phyloP scores from a whole-genome alignment of 306 rosid genomes.

The Purshia tridentata region DNA sequence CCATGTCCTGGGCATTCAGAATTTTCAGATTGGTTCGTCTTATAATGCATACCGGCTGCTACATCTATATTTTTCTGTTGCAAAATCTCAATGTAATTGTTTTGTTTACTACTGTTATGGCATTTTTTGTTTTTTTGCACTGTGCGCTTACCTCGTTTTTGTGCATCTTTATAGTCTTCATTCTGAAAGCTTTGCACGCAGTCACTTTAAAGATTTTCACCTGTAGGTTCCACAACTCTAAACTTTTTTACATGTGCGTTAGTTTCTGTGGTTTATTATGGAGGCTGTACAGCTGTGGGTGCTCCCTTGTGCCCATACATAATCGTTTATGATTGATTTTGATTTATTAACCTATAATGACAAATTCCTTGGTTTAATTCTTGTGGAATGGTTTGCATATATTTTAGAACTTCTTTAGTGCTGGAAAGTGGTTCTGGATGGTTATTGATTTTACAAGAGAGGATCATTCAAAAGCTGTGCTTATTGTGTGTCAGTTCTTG shows the following conservation, averaged over 20 bases:
- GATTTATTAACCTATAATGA: background rate
- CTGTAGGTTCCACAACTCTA: background rate
- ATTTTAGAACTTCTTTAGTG: background rate
- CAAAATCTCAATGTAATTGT: constrained; percentile 35
- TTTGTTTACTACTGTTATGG: background rate
- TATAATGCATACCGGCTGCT: constrained; percentile 38
- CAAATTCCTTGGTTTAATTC: background rate
- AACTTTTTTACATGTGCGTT: background rate
- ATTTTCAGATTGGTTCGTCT: constrained; percentile 37
- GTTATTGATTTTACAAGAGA: background rate
- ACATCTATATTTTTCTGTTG: constrained; percentile 20
- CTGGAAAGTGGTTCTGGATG: background rate
- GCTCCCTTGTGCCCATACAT: background rate
- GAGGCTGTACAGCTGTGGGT: background rate
- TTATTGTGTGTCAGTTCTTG: background rate
- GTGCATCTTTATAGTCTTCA: background rate
- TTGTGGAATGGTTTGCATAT: background rate
- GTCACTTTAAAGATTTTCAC: constrained; percentile 3
- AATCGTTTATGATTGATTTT: background rate
- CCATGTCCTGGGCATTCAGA: constrained; percentile 42
- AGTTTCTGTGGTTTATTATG: background rate
- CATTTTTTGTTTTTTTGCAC: background rate
- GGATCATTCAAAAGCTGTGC: constrained; percentile 1
- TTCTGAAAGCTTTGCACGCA: background rate
- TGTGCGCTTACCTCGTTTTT: background rate